Evolutionary conservation across 306 rosid genomes (phyloP), one percentile per base, ranked within the genome.

Genomic region (Hippophae gyantsensis): DNA sequence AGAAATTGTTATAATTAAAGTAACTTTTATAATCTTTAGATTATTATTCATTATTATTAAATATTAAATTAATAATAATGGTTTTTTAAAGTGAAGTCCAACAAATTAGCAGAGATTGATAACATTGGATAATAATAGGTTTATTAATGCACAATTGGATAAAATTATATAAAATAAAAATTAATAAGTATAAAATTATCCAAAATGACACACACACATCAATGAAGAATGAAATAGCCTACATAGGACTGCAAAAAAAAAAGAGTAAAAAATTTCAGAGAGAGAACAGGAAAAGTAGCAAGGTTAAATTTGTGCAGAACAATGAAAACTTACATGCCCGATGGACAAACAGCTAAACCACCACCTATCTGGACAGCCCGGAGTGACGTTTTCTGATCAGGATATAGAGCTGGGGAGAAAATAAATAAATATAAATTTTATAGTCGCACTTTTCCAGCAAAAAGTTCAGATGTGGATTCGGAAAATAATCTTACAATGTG

Each of bases 301-400:
- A 46, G 13, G 68, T 58, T 18, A 49, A 65, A 8, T 50, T 38
- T 42, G 49, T 48, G 7, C 42, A 38, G 6, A n/a, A 42, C 3
- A 18, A 13, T 18, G 66, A 44, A 60, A 66, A 76, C 99, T 84
- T 82, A 92, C 95, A 76, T 84, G 78, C 83, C 88, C 0, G 27
- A 71, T 3, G 99, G 99, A 82, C 96, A 88, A 72, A 84, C 79
- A 18, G 84, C 94, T 73, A 84, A 76, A 59, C 82, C 78, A 6
- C 93, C 70, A 69, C 86, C 94, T 65, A 88, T 64, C 81, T 92
- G 99, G 64, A 92, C 76, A 76, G 81, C 86, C 65, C 89, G 79
- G 72, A 92, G 48, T 61, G 97, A 80, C 10, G 73, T 72, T 61
- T 63, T 80, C 77, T 88, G 99, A 61, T 84, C 95, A 52, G 94